Evolutionary conservation across 495 filamentous ascomycete species (phyloP).

Genomic region (Penicillium riverlandense): DNA sequence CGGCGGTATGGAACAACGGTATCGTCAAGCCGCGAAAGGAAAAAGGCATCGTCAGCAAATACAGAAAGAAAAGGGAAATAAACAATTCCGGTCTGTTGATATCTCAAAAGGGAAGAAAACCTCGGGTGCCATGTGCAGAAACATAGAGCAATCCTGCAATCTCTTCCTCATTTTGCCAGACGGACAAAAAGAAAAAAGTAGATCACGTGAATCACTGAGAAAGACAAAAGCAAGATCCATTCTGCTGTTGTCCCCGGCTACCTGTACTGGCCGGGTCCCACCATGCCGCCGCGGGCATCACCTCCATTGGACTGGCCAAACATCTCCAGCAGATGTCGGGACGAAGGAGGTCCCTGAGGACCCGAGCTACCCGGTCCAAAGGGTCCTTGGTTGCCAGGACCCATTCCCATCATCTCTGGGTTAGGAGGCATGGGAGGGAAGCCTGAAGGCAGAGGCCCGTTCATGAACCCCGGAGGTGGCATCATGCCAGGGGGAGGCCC

Average conservation of each 20-base stretch:
- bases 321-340: constrained; percentile 39
- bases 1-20: constrained; percentile 2
- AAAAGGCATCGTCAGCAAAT: constrained; percentile 13
- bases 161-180: too few relatives aligned
- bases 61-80: constrained; percentile 4
- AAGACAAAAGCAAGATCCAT: neutral
- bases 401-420: constrained; percentile 36
- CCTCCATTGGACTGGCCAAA: constrained; percentile 34
- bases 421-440: constrained; percentile 41
- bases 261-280: constrained; percentile 34
- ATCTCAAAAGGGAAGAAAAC: neutral
- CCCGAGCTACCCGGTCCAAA: constrained; percentile 34
- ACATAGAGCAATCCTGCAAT: too few relatives aligned
- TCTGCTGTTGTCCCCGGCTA: constrained; percentile 4
- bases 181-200: constrained; percentile 2
- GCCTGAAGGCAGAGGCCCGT: constrained; percentile 35
- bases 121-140: too few relatives aligned
- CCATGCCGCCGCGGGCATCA: constrained; percentile 33
- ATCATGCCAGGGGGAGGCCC: constrained; percentile 43
- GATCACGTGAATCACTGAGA: neutral
- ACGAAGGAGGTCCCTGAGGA: constrained; percentile 35
- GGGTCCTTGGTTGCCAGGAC: constrained; percentile 25
- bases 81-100: constrained; percentile 6
- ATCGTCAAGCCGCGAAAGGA: constrained; percentile 5
- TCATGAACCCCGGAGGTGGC: constrained; percentile 46